A percentile compares a stretch with the other conserved stretches of the same genome.
Evolutionary conservation across 1,139 yeast genomes (phyloP).

Genomic region (Hyphopichia buzzinii): DNA sequence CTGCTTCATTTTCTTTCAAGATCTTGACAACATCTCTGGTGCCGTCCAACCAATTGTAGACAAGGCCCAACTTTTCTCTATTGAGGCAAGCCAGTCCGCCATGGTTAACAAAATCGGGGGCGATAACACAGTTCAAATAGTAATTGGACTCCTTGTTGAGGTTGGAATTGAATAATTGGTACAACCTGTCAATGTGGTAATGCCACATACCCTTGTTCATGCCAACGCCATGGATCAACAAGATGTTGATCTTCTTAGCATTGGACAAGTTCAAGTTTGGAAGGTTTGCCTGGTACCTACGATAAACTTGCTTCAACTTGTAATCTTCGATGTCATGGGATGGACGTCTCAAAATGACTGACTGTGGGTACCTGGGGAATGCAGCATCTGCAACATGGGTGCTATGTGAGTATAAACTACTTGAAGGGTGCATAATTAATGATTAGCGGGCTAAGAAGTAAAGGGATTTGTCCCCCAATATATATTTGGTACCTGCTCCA

Average conservation of each 20-base stretch:
- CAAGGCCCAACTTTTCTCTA: slow-evolving; percentile 51
- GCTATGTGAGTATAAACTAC: not conserved
- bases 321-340: slow-evolving; percentile 9
- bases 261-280: not conserved
- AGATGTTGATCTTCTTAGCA: slow-evolving; percentile 39
- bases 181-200: slow-evolving; percentile 49
- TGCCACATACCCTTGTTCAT: slow-evolving; percentile 66
- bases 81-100: slow-evolving; percentile 66
- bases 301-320: slow-evolving; percentile 20
- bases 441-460: not conserved
- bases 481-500: too few species aligned
- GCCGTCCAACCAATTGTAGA: slow-evolving; percentile 62
- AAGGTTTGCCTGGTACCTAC: slow-evolving; percentile 6
- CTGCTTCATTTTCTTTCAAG: slow-evolving; percentile 39
- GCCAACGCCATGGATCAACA: slow-evolving; percentile 70
- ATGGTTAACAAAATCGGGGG: slow-evolving; percentile 59
- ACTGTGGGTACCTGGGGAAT: slow-evolving; percentile 6
- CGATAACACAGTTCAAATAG: slow-evolving; percentile 38
- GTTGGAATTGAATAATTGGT: slow-evolving; percentile 14
- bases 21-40: slow-evolving; percentile 55
- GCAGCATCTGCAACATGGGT: slow-evolving; percentile 4
- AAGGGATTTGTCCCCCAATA: too few species aligned
- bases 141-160: slow-evolving; percentile 14
- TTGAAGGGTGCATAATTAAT: slow-evolving; percentile 1
- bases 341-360: slow-evolving; percentile 7